phyloP scores from a whole-genome alignment of 176 grass and related monocot species.

The Ensete ventricosum region DNA sequence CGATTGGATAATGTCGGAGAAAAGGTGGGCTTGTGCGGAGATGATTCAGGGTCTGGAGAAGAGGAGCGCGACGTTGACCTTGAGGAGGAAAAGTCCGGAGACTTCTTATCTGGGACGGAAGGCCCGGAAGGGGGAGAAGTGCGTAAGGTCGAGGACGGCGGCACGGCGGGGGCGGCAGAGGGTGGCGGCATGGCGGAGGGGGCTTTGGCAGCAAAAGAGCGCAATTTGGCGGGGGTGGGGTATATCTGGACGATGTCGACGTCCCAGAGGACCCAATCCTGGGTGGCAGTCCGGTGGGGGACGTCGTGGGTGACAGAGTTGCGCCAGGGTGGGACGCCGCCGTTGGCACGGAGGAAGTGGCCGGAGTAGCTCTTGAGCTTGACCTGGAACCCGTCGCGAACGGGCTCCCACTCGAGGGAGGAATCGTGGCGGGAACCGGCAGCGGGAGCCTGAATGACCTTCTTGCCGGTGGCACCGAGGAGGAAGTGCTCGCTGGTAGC shows the following conservation, averaged over 20 bases:
- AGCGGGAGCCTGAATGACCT: constrained; percentile 14
- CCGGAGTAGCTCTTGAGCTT: constrained; percentile 56
- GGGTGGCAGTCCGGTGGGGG: constrained; percentile 37
- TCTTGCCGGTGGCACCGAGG: constrained; percentile 17
- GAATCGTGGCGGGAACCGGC: background rate
- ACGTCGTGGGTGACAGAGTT: constrained; percentile 74
- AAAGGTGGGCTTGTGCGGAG: background rate
- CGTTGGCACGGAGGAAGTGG: constrained; percentile 65
- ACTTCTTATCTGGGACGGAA: background rate
- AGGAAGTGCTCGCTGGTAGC: constrained; percentile 13
- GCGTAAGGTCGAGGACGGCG: background rate
- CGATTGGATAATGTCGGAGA: background rate
- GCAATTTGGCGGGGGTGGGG: background rate
- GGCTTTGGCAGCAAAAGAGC: background rate
- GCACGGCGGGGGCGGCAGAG: background rate
- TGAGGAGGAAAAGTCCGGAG: background rate
- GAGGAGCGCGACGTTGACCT: background rate
- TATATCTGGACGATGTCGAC: constrained; percentile 53
- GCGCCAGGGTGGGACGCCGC: constrained; percentile 50
- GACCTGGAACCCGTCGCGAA: constrained; percentile 36
- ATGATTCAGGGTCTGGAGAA: background rate
- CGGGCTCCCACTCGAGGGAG: constrained; percentile 26
- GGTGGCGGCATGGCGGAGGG: too few relatives aligned
- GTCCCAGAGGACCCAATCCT: constrained; percentile 78
- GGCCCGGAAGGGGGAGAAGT: background rate